These are phyloP conservation scores for Bipolaris oryzae DNA, from an alignment of 2,329 filamentous ascomycete species.

Conservation along the genomic window DNA sequence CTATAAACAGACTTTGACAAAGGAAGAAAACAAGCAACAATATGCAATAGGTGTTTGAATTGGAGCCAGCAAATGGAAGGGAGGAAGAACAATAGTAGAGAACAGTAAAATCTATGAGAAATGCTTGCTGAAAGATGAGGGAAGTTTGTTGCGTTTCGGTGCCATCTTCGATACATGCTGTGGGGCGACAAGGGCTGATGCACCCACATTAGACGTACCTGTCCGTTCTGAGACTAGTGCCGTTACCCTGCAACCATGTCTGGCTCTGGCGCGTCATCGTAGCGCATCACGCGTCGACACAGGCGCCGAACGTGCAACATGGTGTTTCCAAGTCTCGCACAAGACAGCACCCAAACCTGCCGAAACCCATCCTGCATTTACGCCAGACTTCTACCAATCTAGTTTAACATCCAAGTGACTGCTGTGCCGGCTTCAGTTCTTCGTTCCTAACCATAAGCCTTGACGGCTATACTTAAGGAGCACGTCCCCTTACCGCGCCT, in stretches of 20 bases:
- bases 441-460: slow-evolving; percentile 4
- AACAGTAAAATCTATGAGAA: no score
- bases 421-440: slow-evolving; percentile 1
- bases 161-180: no score
- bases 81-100: no score
- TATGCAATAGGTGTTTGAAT: no score
- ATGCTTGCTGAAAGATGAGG: no score
- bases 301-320: not conserved
- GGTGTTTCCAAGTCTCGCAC: not conserved
- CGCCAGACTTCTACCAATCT: not conserved
- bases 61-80: no score
- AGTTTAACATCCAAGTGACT: not conserved
- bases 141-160: no score
- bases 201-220: not conserved
- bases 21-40: no score
- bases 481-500: not conserved
- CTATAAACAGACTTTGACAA: no score
- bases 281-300: slow-evolving; percentile 12
- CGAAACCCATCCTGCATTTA: not conserved
- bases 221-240: slow-evolving; percentile 7
- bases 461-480: slow-evolving; percentile 2
- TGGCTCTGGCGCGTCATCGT: slow-evolving; percentile 15
- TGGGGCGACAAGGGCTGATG: no score
- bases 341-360: not conserved
- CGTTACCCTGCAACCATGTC: slow-evolving; percentile 1